Base-by-base conservation (phyloP, 305 asterid genomes). In the Rubia balearica region DNA sequence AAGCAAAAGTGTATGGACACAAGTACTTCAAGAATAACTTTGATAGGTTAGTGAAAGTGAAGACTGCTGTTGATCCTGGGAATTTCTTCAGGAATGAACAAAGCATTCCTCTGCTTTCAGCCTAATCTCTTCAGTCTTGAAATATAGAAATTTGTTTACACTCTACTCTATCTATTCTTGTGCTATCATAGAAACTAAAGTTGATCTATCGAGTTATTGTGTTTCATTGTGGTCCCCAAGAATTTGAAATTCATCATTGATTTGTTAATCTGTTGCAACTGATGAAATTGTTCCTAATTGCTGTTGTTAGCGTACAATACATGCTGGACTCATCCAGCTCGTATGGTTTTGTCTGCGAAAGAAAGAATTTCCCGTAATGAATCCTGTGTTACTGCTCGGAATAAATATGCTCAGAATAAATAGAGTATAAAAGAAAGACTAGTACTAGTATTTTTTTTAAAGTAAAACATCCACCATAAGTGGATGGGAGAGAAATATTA, bases 11-110 rank as follows among this genome's bases (percentile, higher is more conserved):
- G 59, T 51, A 17, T 17, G 59, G 59, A n/a, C 59, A 17, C 22
- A 51, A 51, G 59, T 51, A 51, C 22, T 51, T 51, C 59, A 51
- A 51, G 59, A 10, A 51, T 17, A 51, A 51, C 24, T 51, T 17
- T 51, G 59, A 51, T 51, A 51, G 59, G 59, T 51, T 51, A 17
- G 59, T 51, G 24, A 51, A 51, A n/a, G 59, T 51, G 59, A 51
- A 51, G 22, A 51, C 24, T 7, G 59, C 24, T 17, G 59, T 51
- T 5, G 59, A 51, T 51, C 59, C 59, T 6, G 24, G 59, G 22
- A 51, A 51, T 51, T 51, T 51, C 24, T 51, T 51, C 59, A 51
- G 59, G 59, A 51, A 51, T 51, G 59, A 51, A 1, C 59, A 51
- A 51, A 51, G 59, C 22, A 51, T 51, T 17, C 59, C 59, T 51